Base-by-base conservation (phyloP, 495 filamentous ascomycete genomes). In the Penicillium daleae region DNA sequence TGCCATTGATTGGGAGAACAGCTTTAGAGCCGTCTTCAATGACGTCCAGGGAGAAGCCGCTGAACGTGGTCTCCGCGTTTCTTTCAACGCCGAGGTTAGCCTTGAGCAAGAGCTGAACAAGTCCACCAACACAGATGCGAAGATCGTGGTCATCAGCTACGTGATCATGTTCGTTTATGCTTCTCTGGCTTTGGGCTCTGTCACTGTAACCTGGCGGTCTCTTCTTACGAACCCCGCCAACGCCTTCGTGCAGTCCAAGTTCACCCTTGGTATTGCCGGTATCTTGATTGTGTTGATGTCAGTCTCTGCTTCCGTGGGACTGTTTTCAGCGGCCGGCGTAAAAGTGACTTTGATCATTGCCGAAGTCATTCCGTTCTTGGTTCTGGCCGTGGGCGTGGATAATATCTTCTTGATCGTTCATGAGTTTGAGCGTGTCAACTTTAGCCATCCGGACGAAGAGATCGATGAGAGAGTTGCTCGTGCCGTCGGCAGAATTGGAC, bases 391-490 rank as follows among this genome's bases (percentile, higher is more conserved):
- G 19, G 95, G 95, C 26, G 96, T 99, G 10, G 95, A 99, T 82
- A 99, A 99, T 72, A 98, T 99, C 70, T 99, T 99, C 77, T 77
- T 99, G 54, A 97, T 99, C 54, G 96, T 98, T 7, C 93, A 99
- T 76, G 95, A 99, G 70, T 97, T 99, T 65, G 96, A 99, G 75
- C 85, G 96, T 29, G 88, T 96, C 59, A 97, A 98, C 69, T 77
- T 93, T 71, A 96, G 87, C 71, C 86, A 97, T 70, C 90, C 92
- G 0, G 92, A 96, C 65, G 88, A 92, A 39, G 79, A 86, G 66
- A 87, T 99, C n/a, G 89, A 96, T 61, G 86, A 90, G 66, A 83
- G 95, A 19, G 85, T 97, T 63, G 88, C 91, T 19, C 89, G 88
- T 62, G 92, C 96, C 0, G 81, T 97, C 33, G 93, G 95, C 13